Base-by-base conservation (phyloP, 2,329 filamentous ascomycete species). In the Dactylonectria macrodidyma region DNA sequence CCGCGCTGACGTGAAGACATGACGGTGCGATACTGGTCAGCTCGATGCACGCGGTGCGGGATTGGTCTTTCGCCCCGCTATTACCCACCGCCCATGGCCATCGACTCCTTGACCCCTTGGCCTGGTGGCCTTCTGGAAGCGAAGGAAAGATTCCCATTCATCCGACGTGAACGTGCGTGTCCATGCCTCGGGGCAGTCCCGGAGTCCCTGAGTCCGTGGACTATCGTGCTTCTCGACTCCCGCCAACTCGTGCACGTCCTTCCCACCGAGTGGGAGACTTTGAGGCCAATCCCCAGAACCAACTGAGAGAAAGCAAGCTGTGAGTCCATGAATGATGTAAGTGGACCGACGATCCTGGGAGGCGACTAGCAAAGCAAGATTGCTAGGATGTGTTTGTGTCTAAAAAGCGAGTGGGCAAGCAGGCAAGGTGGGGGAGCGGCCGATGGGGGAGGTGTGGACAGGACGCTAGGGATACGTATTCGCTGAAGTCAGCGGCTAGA, bases 321-420 rank as follows among this genome's bases (percentile, higher is more conserved):
- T 70, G 70, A 73, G 68, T 69, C 67, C 67, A 72, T 72, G 60
- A 73, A 75, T 75, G 72, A 75, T 76, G 73, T 76, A 76, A 75
- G 69, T 75, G 72, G 72, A 66, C 67, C 72, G 71, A 70, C 68
- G 65, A 68, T 71, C 69, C 70, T 66, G 59, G 66, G 57, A 65
- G 59, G 56, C 22, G 19, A 41, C 36, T 30, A 51, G 50, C 44
- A 51, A 34, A 68, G 58, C 64, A 62, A 66, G 64, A 66, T 66
- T 66, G 58, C 64, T 22, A 62, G 58, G 64, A 36, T 65, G 46
- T 56, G 36, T 26, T 26, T 52, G 58, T 51, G 34, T 52, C 50
- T 59, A 30, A 30, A 30, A 30, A 30, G 26, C 26, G 26, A 30
- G 26, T 30, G 26, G 26, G 26, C 26, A 67, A 19, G 19, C 19